These are phyloP conservation scores for Ochetophila trinervis DNA, from an alignment of 306 rosid genomes.

Conservation along the genomic window DNA sequence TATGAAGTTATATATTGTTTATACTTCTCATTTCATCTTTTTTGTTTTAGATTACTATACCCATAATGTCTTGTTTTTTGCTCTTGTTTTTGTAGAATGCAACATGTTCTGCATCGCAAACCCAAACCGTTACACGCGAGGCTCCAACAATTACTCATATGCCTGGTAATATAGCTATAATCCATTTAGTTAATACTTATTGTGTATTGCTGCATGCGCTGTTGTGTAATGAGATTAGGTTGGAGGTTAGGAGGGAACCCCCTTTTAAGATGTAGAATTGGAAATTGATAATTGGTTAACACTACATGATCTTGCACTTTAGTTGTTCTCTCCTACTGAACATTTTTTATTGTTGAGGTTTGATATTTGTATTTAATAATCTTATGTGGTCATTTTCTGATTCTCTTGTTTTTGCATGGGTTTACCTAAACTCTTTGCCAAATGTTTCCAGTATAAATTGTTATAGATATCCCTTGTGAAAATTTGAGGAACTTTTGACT, in stretches of 20 bases:
- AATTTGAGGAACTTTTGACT: too few species aligned
- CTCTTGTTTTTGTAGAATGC: conserved; percentile 56
- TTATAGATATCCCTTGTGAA: too few species aligned
- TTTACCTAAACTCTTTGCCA: too few species aligned
- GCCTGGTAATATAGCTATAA: conserved; percentile 61
- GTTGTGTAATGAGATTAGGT: background rate
- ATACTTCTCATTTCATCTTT: background rate
- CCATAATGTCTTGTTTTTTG: conserved; percentile 12
- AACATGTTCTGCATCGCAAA: conserved; percentile 80
- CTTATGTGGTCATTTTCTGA: too few species aligned
- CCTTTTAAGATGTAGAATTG: background rate
- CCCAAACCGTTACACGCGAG: conserved; percentile 78
- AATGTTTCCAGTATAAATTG: too few species aligned
- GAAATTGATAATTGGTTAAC: background rate
- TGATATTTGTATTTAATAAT: too few species aligned
- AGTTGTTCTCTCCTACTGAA: background rate
- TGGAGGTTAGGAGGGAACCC: background rate
- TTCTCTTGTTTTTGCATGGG: too few species aligned
- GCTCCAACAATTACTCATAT: conserved; percentile 94
- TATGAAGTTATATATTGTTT: too few species aligned
- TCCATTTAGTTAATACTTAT: background rate
- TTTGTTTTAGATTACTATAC: background rate
- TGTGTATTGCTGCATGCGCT: background rate
- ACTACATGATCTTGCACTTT: background rate
- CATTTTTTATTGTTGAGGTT: background rate